phyloP scores from a whole-genome alignment of 1,284 basidiomycete genomes.

The Trametes hirsuta region DNA sequence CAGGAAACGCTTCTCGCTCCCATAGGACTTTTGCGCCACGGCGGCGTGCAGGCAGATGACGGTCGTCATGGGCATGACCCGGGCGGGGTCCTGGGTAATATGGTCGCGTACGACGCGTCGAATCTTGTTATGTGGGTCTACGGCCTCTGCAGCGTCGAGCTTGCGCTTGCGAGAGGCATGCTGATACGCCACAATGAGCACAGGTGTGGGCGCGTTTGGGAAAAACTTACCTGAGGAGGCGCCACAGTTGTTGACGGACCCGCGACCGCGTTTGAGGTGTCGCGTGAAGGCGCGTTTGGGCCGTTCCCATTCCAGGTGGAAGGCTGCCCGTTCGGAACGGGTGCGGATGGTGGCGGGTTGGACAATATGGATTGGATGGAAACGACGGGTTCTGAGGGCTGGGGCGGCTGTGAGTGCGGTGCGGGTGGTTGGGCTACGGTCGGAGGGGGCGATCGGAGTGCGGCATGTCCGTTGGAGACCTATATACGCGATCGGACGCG shows the following conservation, averaged over 20 bases:
- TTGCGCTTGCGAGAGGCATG: slow-evolving; percentile 67
- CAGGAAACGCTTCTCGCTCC: slow-evolving; percentile 89
- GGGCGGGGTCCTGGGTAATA: slow-evolving; percentile 69
- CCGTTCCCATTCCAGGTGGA: slow-evolving; percentile 23
- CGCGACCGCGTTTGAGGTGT: slow-evolving; percentile 13
- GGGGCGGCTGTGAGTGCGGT: slow-evolving; percentile 9
- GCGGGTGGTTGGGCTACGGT: slow-evolving; percentile 37
- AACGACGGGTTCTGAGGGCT: slow-evolving; percentile 16
- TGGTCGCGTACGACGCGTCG: slow-evolving; percentile 80
- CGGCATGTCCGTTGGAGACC: slow-evolving; percentile 31
- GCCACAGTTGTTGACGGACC: slow-evolving; percentile 13
- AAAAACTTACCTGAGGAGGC: slow-evolving; percentile 16
- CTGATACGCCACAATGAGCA: slow-evolving; percentile 23
- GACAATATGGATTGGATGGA: slow-evolving; percentile 50
- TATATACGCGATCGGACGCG: slow-evolving; percentile 33
- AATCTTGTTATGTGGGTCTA: slow-evolving; percentile 78
- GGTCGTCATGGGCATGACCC: slow-evolving; percentile 84
- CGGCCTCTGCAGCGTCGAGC: slow-evolving; percentile 65
- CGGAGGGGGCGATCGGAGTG: slow-evolving; percentile 29
- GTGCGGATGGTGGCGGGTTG: slow-evolving; percentile 9
- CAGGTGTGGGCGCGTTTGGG: background rate
- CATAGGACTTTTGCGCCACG: slow-evolving; percentile 91
- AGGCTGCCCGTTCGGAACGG: slow-evolving; percentile 36
- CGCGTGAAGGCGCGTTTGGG: slow-evolving; percentile 22
- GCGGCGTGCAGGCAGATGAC: slow-evolving; percentile 87